Evolutionary conservation across 345 rosid genomes (phyloP), one percentile per base, ranked within the genome.

Genomic region (Noccaea caerulescens): DNA sequence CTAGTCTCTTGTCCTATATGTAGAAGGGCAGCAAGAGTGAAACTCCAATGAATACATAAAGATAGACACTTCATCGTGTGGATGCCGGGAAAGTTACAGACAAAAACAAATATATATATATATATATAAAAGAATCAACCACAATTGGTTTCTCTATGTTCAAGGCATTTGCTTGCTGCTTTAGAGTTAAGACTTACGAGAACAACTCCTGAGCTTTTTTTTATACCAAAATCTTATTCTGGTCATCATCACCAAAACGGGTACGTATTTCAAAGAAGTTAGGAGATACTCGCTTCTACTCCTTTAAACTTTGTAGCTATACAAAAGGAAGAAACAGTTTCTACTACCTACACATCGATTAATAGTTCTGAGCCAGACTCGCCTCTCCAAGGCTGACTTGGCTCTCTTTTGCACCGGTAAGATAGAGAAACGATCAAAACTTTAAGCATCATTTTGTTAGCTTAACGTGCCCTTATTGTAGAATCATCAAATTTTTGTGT

Each of bases 161-260:
- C 66, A 61, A 61, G 52, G 32, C 68, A 63, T 60, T 60, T 42
- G 49, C 11, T 55, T 32, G 18, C 39, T 32, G 1, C 10, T 33
- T 33, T 33, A 33, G 36, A 33, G 36, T 33, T 33, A 33, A 33
- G 36, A 27, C 30, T 27, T 27, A 27, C 1, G 30, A 27, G 30
- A 27, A 3, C 30, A 54, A 87, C 97, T 34, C 88, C 94, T n/a
- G 98, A 93, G 69, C 77, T 80, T 20, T 83, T 86, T 13, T 84
- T 88, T 23, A 94, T 96, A 0, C 96, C 99, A 2, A 83, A 95
- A 65, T 94, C 97, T 44, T 94, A 86, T 79, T 89, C 93, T 2
- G 95, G 95, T 39, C 18, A 55, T 43, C 75, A 55, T 63, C 96
- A 92, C 39, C 94, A 85, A 80, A 91, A 86, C 75, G 91, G 99